Percentiles rank a stretch among this genome's conserved stretches.
These are phyloP conservation scores for sunflower (Helianthus annuus) DNA, from an alignment of 129 eudicot genomes.

Conservation along the genomic window DNA sequence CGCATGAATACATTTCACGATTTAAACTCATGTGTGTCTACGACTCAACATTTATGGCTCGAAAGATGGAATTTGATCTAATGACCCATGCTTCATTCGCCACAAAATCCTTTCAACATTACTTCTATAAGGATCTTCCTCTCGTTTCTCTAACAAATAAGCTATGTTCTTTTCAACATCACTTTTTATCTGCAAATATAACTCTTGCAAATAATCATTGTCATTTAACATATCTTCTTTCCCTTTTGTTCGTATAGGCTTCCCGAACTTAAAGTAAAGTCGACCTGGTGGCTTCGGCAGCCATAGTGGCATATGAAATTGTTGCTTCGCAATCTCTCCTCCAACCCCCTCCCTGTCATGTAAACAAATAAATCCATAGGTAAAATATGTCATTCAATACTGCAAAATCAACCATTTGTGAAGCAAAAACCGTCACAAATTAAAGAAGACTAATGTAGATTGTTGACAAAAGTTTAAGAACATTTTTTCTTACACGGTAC, in stretches of 20 bases:
- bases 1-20: neutral
- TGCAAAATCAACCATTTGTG: too few species aligned
- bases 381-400: neutral
- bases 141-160: slow-evolving; percentile 48
- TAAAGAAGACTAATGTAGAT: too few species aligned
- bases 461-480: too few species aligned
- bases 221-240: slow-evolving; percentile 32
- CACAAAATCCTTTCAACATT: slow-evolving; percentile 31
- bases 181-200: slow-evolving; percentile 47
- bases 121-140: slow-evolving; percentile 56
- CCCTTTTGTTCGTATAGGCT: slow-evolving; percentile 58
- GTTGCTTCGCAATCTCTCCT: slow-evolving; percentile 41
- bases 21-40: neutral
- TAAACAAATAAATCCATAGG: neutral
- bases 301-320: slow-evolving; percentile 37
- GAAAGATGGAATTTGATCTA: slow-evolving; percentile 28
- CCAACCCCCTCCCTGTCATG: slow-evolving; percentile 30
- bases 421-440: too few species aligned
- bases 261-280: slow-evolving; percentile 56
- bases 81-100: slow-evolving; percentile 18
- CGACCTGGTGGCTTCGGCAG: slow-evolving; percentile 33
- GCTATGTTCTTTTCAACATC: slow-evolving; percentile 43
- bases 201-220: slow-evolving; percentile 22
- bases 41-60: slow-evolving; percentile 16
- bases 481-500: too few species aligned